Base-by-base conservation (phyloP, 129 eudicot species). In the Silybum marianum region DNA sequence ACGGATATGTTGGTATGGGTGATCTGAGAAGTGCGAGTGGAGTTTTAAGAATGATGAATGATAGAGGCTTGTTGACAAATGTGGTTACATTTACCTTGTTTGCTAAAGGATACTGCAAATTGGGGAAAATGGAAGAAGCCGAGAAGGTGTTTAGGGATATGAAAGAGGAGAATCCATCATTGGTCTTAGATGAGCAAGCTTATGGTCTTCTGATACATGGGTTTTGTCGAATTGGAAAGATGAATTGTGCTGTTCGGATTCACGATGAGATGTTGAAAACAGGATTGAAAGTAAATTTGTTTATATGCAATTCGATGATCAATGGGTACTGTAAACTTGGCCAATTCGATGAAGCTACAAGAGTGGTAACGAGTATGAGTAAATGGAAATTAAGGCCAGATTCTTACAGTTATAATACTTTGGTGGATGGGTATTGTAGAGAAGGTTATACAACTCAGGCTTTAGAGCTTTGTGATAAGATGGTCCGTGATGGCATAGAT, bases 291-390 rank as follows among this genome's bases (percentile, higher is more conserved):
- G 77, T 86, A 79, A 95, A 92, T 77, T 3, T 85, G 63, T 86
- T 78, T 65, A 83, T 95, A 21, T 92, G 88, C 79, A 95, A 95
- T 87, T 92, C 93, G 11, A 73, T 95, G 82, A 89, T 95, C 58
- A 92, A 89, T 42, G 99, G 99, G 60, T 89, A 91, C 40, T 92
- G 97, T 82, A 95, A 92, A 73, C 83, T 87, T 54, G 95, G 99
- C 32, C 90, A 84, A 84, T 28, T 92, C 13, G 74, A 34, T 66
- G 78, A 83, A 67, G 98, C 99, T 32, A 87, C 84, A 77, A 78
- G 63, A 68, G 25, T 95, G 63, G 26, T 88, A n/a, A 38, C 23
- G 65, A 75, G 81, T 63, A 92, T 92, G 97, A 63, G 39, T 2
- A 86, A 79, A 46, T 90, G 80, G 88, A 90, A 91, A 0, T 54